Evolutionary conservation across 352 stramenopile species (phyloP), one percentile per base, ranked within the genome.

Genomic region (Pythium aquatile): DNA sequence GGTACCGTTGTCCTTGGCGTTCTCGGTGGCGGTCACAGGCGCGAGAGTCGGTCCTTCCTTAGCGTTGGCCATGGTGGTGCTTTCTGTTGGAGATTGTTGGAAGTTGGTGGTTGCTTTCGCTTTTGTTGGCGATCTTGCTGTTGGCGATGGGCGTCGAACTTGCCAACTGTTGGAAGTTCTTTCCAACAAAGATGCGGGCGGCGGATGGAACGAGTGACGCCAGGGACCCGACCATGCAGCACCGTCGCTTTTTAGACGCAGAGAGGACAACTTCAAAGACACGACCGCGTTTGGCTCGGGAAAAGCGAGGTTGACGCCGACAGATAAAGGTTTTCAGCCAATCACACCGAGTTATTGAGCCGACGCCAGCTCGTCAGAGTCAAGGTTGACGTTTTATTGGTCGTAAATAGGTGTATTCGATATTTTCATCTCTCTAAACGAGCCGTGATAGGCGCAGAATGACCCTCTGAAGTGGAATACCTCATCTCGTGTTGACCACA

Each of bases 1-100:
- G 32, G 81, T 93, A 70, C 82, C 79, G 63, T 89, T 89, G 61
- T 62, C 49, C 29, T 63, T 65, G 48, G 55, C 60, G 44, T 58
- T 49, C 44, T 65, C 52, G 7, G 40, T 9, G 29, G 64, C 39
- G n/a, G 48, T 70, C 52, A 44, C 42, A 7, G 57, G 11, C 20
- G 40, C 54, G 28, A 63, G 58, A 52, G 58, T 66, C 44, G 64
- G 58, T 14, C 28, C 29, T 32, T 59, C 55, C 55, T 59, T 64
- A 5, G 44, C 53, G 26, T 26, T 62, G 20, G 52, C 64, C 56
- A 56, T 69, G 42, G 7, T 61, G 20, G 2, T 61, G 17, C 30
- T 56, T 48, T 2, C 33, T 56, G 48, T 24, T 63, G 17, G 32
- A 28, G 24, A 33, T 52, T 44, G 11, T 40, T 26, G 29, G 17